Evolutionary conservation across 2,329 filamentous ascomycete genomes (phyloP).

Genomic region (Paraphoma sp.): DNA sequence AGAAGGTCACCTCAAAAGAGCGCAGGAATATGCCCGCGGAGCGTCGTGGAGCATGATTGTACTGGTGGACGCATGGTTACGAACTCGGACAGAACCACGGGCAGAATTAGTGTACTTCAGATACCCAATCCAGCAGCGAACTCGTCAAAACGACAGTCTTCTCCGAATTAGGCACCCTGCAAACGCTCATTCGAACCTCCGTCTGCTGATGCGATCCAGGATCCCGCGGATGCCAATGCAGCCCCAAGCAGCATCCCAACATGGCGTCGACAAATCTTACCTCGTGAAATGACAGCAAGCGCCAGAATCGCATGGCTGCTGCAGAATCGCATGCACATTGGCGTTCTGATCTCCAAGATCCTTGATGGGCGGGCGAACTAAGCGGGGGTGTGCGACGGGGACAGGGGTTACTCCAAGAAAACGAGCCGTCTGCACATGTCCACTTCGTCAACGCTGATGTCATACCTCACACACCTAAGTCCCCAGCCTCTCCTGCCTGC

Average conservation of each 20-base stretch:
- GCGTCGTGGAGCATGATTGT: constrained; percentile 36
- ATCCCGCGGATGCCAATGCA: not conserved
- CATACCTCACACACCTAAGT: constrained; percentile 25
- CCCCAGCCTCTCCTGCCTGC: constrained; percentile 33
- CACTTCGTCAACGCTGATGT: constrained; percentile 40
- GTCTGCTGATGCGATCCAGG: not conserved
- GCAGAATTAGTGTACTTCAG: constrained; percentile 1
- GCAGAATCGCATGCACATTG: constrained; percentile 33
- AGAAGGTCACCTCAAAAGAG: constrained; percentile 88
- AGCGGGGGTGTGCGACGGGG: constrained; percentile 25
- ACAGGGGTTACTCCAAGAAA: constrained; percentile 34
- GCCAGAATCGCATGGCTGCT: constrained; percentile 20
- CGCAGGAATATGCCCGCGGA: constrained; percentile 65
- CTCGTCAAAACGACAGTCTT: not conserved
- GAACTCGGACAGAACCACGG: constrained; percentile 10
- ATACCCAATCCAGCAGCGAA: constrained; percentile 1
- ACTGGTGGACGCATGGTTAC: constrained; percentile 14
- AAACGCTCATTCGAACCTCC: not conserved
- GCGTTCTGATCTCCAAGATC: constrained; percentile 33
- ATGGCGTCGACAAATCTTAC: not conserved
- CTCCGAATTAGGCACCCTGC: not conserved
- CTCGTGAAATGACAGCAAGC: constrained; percentile 7
- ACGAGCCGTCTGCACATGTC: constrained; percentile 23
- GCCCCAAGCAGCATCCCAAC: constrained; percentile 1
- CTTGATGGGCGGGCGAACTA: constrained; percentile 26